Percentiles rank a stretch among this genome's conserved stretches.
These are phyloP conservation scores for Rhynchospora tenuis DNA, from an alignment of 176 grass and related monocot genomes.

Conservation along the genomic window DNA sequence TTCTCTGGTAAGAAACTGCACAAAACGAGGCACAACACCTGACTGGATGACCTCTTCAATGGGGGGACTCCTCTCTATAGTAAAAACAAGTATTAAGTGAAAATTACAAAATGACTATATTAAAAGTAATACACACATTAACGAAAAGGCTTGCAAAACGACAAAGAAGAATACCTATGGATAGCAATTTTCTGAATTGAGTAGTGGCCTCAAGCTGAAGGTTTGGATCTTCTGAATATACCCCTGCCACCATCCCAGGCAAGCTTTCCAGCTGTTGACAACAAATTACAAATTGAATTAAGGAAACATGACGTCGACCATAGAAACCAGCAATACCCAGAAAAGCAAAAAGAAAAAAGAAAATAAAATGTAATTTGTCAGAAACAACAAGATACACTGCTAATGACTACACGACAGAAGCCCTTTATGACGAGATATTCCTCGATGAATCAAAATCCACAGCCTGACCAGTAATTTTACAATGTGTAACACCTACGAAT, in stretches of 20 bases:
- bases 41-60: slow-evolving; percentile 96
- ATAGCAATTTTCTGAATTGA: slow-evolving; percentile 88
- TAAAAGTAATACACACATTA: neutral
- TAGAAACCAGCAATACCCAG: neutral
- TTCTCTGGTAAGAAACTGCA: slow-evolving; percentile 91
- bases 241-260: slow-evolving; percentile 74
- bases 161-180: slow-evolving; percentile 54
- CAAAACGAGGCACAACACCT: slow-evolving; percentile 91
- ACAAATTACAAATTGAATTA: slow-evolving; percentile 4
- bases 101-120: neutral
- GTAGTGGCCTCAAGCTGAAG: slow-evolving; percentile 79
- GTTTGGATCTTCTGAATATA: slow-evolving; percentile 61
- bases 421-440: neutral
- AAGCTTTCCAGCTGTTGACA: slow-evolving; percentile 77
- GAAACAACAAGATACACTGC: neutral
- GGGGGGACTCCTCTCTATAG: slow-evolving; percentile 84
- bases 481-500: neutral
- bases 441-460: neutral
- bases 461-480: neutral
- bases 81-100: slow-evolving; percentile 13
- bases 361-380: neutral
- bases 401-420: neutral
- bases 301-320: neutral
- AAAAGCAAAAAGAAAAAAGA: neutral
- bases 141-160: slow-evolving; percentile 14